A percentile compares a stretch with the other conserved stretches of the same genome.
These are phyloP conservation scores for Aspergillus pseudoviridinutans DNA, from an alignment of 2,329 filamentous ascomycete genomes.

Conservation along the genomic window DNA sequence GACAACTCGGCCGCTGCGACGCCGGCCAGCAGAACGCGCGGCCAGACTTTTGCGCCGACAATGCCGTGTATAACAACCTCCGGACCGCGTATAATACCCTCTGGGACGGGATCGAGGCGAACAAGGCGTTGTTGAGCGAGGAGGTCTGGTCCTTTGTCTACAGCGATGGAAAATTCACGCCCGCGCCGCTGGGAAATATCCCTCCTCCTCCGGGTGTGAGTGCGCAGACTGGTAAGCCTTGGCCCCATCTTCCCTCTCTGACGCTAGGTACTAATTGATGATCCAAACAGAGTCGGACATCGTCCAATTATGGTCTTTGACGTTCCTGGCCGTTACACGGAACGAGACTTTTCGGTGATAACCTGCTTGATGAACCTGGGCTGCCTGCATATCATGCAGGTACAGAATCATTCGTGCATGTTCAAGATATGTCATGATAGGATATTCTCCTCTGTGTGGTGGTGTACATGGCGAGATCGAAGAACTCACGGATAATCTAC, in stretches of 20 bases:
- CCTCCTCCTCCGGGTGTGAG: background rate
- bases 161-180: background rate
- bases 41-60: background rate
- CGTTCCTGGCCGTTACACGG: background rate
- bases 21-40: background rate
- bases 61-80: background rate
- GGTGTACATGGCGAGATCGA: too few species aligned
- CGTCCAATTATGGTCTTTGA: background rate
- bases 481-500: too few species aligned
- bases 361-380: background rate
- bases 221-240: background rate
- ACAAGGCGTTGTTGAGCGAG: background rate
- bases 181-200: background rate
- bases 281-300: background rate
- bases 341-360: background rate
- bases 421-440: too few species aligned
- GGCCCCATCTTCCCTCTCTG: too few species aligned
- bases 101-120: background rate
- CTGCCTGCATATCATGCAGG: background rate
- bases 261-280: background rate
- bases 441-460: too few species aligned
- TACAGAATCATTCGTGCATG: background rate
- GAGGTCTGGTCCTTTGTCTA: background rate
- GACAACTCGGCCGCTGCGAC: constrained; percentile 34
- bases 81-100: background rate